Percentiles rank a stretch among this genome's conserved stretches.
These are phyloP conservation scores for Rhazya stricta DNA, from an alignment of 257 asterid species.

Conservation along the genomic window DNA sequence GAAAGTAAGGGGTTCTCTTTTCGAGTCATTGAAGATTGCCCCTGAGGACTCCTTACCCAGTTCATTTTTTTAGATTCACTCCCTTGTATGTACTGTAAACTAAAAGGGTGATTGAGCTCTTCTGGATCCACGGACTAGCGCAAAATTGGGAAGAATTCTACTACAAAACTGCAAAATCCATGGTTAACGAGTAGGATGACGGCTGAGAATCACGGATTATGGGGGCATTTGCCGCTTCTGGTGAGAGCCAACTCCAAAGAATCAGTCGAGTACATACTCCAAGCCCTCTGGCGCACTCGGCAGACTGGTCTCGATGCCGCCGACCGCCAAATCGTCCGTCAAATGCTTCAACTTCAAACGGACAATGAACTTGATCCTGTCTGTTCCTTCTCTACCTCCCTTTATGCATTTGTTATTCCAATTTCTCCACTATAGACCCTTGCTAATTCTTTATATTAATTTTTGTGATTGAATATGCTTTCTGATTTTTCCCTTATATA, in stretches of 20 bases:
- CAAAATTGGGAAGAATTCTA: too few relatives aligned
- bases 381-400: conserved; percentile 14
- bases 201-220: conserved; percentile 35
- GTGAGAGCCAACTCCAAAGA: conserved; percentile 73
- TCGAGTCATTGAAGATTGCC: too few relatives aligned
- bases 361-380: conserved; percentile 74
- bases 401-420: background rate
- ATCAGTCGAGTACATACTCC: conserved; percentile 70
- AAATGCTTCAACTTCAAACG: conserved; percentile 58
- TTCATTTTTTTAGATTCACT: too few relatives aligned
- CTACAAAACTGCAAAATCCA: background rate
- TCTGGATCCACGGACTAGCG: too few relatives aligned
- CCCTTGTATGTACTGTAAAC: too few relatives aligned
- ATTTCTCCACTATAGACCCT: background rate
- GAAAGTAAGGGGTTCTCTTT: too few relatives aligned
- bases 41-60: too few relatives aligned
- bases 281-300: conserved; percentile 83
- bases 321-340: conserved; percentile 59
- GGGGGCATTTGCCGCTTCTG: conserved; percentile 67
- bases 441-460: background rate
- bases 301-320: conserved; percentile 73
- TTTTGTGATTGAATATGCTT: background rate
- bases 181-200: background rate
- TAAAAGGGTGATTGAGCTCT: too few relatives aligned
- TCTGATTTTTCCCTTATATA: background rate